Percentiles rank a stretch among this genome's conserved stretches.
Conservation (phyloP, 768 basidiomycete species). For the Mrakia frigida region DNA sequence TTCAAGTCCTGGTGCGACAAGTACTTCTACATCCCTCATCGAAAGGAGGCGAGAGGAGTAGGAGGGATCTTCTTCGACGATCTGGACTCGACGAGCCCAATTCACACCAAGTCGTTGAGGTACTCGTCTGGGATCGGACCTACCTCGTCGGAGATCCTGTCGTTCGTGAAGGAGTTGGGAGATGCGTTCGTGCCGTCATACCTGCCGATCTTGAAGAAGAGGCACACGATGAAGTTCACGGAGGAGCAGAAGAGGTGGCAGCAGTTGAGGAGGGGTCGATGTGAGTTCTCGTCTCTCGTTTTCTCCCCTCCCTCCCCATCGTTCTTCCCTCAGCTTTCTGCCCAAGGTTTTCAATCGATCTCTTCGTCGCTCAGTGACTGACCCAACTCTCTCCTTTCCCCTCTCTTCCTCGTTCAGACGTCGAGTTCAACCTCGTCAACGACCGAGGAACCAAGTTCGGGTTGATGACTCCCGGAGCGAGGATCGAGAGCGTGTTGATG, state of each 20-base stretch:
- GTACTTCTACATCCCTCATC: slow-evolving; percentile 90
- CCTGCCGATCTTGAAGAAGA: slow-evolving; percentile 69
- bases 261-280: slow-evolving; percentile 59
- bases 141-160: slow-evolving; percentile 66
- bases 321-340: not conserved
- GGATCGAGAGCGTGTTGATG: slow-evolving; percentile 63
- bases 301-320: not conserved
- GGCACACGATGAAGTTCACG: slow-evolving; percentile 49
- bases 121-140: slow-evolving; percentile 41
- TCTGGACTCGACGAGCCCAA: slow-evolving; percentile 55
- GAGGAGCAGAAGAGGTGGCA: slow-evolving; percentile 79
- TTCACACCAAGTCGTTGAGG: slow-evolving; percentile 38
- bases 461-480: slow-evolving; percentile 71
- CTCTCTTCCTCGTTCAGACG: slow-evolving; percentile 47
- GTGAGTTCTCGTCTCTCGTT: not conserved
- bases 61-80: slow-evolving; percentile 98
- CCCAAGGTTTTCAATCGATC: not conserved
- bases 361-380: not conserved
- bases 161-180: slow-evolving; percentile 64
- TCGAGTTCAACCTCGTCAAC: slow-evolving; percentile 73
- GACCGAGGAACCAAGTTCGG: slow-evolving; percentile 29
- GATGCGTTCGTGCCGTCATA: slow-evolving; percentile 85
- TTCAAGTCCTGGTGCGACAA: slow-evolving; percentile 98
- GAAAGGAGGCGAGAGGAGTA: slow-evolving; percentile 76
- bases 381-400: not conserved